Conservation (phyloP, 2,329 filamentous ascomycete genomes). For the Colletotrichum limetticola region DNA sequence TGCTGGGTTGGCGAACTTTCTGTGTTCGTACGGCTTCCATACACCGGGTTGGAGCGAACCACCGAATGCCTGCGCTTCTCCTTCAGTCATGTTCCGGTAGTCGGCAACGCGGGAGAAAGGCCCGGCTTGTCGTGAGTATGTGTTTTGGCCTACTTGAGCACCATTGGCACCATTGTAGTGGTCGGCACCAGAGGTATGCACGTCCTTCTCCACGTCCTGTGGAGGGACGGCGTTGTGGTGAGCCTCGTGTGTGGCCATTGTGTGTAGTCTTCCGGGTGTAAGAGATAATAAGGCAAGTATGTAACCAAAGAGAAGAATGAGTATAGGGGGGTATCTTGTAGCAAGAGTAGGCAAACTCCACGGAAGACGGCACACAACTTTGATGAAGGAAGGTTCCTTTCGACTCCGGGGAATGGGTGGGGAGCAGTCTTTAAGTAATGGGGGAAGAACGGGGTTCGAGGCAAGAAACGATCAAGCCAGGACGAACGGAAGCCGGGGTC, state of each 20-base stretch:
- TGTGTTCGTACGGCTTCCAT: conserved; percentile 71
- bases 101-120: conserved; percentile 32
- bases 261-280: conserved; percentile 21
- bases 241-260: conserved; percentile 33
- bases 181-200: conserved; percentile 29
- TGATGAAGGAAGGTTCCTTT: background rate
- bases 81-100: conserved; percentile 34
- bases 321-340: conserved; percentile 9
- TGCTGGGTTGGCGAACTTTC: conserved; percentile 83
- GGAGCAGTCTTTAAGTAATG: conserved; percentile 31
- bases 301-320: background rate
- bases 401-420: conserved; percentile 12
- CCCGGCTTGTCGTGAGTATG: conserved; percentile 24
- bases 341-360: conserved; percentile 17
- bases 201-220: conserved; percentile 32
- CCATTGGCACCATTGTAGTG: conserved; percentile 27
- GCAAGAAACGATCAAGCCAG: conserved; percentile 18
- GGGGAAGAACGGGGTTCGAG: background rate
- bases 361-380: conserved; percentile 21
- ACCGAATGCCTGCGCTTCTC: conserved; percentile 64
- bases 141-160: conserved; percentile 17
- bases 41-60: conserved; percentile 79
- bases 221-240: conserved; percentile 19
- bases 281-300: background rate
- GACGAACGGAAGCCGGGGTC: conserved; percentile 21